phyloP scores from a whole-genome alignment of 257 asterid species.

The Galeopsis tetrahit region DNA sequence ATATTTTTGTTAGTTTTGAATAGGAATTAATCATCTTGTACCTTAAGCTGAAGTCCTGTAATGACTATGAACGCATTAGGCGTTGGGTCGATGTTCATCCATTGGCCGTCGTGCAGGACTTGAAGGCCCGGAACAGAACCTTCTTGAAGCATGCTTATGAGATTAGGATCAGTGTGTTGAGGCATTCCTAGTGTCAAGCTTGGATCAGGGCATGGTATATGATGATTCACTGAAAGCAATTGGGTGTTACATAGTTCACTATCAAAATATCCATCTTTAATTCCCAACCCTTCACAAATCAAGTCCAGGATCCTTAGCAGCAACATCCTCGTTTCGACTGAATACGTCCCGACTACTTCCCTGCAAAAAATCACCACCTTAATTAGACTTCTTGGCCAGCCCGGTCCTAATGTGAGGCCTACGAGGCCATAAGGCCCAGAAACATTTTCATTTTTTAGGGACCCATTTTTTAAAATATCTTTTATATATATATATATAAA shows the following conservation, averaged over 20 bases:
- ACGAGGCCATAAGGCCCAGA: too few species aligned
- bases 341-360: constrained; percentile 52
- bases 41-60: constrained; percentile 55
- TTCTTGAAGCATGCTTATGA: constrained; percentile 66
- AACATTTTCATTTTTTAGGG: too few species aligned
- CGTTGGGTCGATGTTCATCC: constrained; percentile 59
- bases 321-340: constrained; percentile 46
- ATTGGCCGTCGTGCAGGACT: constrained; percentile 46
- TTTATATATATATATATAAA: too few species aligned
- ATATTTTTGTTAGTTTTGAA: too few species aligned
- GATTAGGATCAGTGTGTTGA: constrained; percentile 66
- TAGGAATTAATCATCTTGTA: too few species aligned
- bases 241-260: constrained; percentile 48
- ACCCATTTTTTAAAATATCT: too few species aligned
- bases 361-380: too few species aligned
- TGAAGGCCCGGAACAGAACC: constrained; percentile 55
- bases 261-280: constrained; percentile 46
- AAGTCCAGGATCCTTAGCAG: constrained; percentile 49
- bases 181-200: constrained; percentile 68
- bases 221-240: constrained; percentile 58
- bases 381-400: too few species aligned
- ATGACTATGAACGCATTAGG: constrained; percentile 53
- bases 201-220: constrained; percentile 80
- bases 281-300: constrained; percentile 59
- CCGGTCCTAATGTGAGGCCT: too few species aligned